Evolutionary conservation across 108 stramenopile species (phyloP).

Genomic region (Cafeteria roenbergensis): DNA sequence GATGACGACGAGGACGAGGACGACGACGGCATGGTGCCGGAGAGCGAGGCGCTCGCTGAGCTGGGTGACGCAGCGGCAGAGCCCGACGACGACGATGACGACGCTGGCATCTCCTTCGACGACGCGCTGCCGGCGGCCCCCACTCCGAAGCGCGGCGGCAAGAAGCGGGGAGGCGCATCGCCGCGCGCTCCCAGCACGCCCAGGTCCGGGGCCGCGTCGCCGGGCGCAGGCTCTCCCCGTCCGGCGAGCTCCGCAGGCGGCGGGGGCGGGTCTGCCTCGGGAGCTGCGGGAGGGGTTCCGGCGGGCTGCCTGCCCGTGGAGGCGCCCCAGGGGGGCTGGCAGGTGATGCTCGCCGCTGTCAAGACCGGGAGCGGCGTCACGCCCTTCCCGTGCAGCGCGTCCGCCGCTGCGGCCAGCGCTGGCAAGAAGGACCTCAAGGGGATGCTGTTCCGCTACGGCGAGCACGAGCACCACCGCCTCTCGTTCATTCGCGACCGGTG

Average conservation of each 20-base stretch:
- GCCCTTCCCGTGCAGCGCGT: background rate
- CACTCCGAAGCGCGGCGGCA: conserved; percentile 16
- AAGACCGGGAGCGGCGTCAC: background rate
- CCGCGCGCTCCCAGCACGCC: conserved; percentile 27
- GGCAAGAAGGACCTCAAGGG: conserved; percentile 2
- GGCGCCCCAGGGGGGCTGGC: background rate
- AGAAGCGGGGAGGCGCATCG: conserved; percentile 38
- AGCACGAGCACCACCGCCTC: conserved; percentile 75
- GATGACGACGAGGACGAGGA: conserved; percentile 29
- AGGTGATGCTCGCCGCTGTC: background rate
- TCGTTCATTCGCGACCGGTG: conserved; percentile 55
- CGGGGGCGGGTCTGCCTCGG: background rate
- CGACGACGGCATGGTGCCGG: background rate
- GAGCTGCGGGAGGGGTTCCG: background rate
- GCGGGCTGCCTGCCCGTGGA: background rate
- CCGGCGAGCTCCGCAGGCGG: conserved; percentile 1
- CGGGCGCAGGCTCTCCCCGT: too few species aligned
- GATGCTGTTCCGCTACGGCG: conserved; percentile 44
- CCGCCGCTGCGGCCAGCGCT: background rate
- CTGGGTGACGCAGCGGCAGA: conserved; percentile 16
- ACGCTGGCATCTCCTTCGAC: background rate
- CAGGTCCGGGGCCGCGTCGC: conserved; percentile 14
- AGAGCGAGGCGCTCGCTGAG: conserved; percentile 17
- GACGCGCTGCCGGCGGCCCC: background rate
- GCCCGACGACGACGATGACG: conserved; percentile 14